A percentile compares a stretch with the other conserved stretches of the same genome.
phyloP scores from a whole-genome alignment of 1,284 basidiomycete species.

The Tylopilus sp. region DNA sequence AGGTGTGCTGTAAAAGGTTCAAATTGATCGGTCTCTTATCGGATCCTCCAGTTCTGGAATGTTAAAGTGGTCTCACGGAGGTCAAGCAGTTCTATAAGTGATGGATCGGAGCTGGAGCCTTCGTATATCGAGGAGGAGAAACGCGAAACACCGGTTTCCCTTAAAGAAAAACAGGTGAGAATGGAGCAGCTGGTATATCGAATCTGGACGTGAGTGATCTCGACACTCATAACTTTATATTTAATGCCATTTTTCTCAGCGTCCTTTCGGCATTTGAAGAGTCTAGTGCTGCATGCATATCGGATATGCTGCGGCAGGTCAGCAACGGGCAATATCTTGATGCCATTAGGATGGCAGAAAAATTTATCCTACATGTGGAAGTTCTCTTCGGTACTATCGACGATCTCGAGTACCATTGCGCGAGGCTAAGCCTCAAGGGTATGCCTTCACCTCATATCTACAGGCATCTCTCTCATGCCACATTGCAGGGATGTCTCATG shows the following conservation, averaged over 20 bases:
- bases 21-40: constrained; percentile 13
- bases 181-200: constrained; percentile 99
- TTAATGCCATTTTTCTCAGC: constrained; percentile 36
- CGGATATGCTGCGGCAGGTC: constrained; percentile 97
- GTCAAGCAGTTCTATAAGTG: constrained; percentile 56
- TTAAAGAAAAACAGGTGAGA: constrained; percentile 87
- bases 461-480: constrained; percentile 15
- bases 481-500: constrained; percentile 87
- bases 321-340: constrained; percentile 95
- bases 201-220: constrained; percentile 83
- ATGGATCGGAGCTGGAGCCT: constrained; percentile 52
- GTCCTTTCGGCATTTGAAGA: constrained; percentile 98
- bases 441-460: constrained; percentile 26
- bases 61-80: constrained; percentile 88
- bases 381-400: constrained; percentile 97
- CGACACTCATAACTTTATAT: constrained; percentile 6
- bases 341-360: constrained; percentile 96
- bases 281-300: constrained; percentile 98
- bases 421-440: constrained; percentile 83
- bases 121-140: constrained; percentile 72
- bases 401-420: constrained; percentile 89
- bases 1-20: constrained; percentile 49
- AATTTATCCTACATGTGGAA: constrained; percentile 98
- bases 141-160: constrained; percentile 73
- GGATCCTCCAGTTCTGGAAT: constrained; percentile 84